Evolutionary conservation across 2,329 filamentous ascomycete species (phyloP), one percentile per base, ranked within the genome.

Genomic region (Cordyceps militaris): DNA sequence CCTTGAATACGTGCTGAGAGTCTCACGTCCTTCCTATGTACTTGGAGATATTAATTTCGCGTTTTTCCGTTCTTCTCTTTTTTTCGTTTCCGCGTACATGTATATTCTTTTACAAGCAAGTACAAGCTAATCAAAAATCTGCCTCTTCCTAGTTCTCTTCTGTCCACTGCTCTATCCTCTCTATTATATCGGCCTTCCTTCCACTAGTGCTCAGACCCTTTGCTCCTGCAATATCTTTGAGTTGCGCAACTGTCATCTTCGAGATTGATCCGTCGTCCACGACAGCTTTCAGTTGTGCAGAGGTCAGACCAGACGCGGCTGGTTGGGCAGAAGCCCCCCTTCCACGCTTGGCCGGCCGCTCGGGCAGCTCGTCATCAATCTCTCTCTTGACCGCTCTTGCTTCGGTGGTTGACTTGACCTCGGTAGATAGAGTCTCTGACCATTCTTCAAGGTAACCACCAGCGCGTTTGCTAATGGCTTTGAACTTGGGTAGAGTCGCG

Each of bases 401-500:
- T 26, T 71, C 68, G 55, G 69, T 66, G 5, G 74, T 65, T 10
- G 67, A 65, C 2, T 64, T 67, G 0, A 76, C 69, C 58, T 85
- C 83, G 9, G 80, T 73, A 30, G 88, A 82, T 6, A 97, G 77
- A 11, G 81, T 78, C 36, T 82, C 76, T 4, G 88, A 86, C 86
- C 92, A 96, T 34, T 89, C 85, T 47, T 87, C 77, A 10, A 96
- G 81, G 66, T 91, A 89, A 2, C 84, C 82, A 0, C 91, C 92
- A 1, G 89, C 87, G 30, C 93, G 85, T 75, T 95, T 97, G 70
- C 91, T 84, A 57, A 99, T 97, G 63, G 95, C 90, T 64, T 83
- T 87, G 71, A 87, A 91, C 65, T 88, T 90, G 1, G 94, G 94
- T 14, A 89, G 69, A 0, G 94, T 97, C 62, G 88, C 86, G 67